A percentile compares a stretch with the other conserved stretches of the same genome.
phyloP scores from a whole-genome alignment of 2,329 filamentous ascomycete species.

The Dothiorella sarmentorum region DNA sequence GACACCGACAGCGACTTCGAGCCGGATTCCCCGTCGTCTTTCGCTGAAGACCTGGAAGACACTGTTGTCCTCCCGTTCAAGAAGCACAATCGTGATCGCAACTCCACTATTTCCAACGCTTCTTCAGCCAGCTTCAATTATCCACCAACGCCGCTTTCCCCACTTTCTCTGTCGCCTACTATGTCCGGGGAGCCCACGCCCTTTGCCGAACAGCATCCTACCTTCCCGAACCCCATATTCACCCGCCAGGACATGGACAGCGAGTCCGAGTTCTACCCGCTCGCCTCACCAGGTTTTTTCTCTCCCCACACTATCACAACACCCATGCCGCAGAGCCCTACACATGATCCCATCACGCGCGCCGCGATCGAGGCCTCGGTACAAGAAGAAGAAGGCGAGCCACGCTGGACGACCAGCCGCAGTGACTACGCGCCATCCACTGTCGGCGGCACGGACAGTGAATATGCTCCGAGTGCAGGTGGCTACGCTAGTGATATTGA shows the following conservation, averaged over 20 bases:
- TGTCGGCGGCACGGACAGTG: constrained; percentile 13
- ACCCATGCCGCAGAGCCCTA: not conserved
- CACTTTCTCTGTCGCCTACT: constrained; percentile 2
- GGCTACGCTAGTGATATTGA: constrained; percentile 10
- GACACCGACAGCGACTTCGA: constrained; percentile 7
- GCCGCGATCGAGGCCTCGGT: constrained; percentile 9
- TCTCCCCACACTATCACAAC: not conserved
- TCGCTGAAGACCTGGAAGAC: constrained; percentile 4
- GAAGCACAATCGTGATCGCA: constrained; percentile 12
- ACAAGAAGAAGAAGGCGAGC: constrained; percentile 10
- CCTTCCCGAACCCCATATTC: not conserved
- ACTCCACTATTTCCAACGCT: constrained; percentile 14
- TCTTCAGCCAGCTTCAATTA: constrained; percentile 10
- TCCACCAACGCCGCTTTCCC: constrained; percentile 10
- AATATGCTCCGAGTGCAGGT: constrained; percentile 11
- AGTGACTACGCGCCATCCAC: constrained; percentile 16
- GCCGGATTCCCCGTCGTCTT: not conserved
- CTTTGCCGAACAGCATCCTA: not conserved
- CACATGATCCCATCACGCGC: constrained; percentile 9
- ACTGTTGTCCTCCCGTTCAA: constrained; percentile 2
- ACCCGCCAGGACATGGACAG: constrained; percentile 7
- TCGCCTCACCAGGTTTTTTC: constrained; percentile 4
- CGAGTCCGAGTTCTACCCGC: not conserved
- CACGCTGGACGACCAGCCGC: constrained; percentile 15
- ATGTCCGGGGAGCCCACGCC: constrained; percentile 2